Evolutionary conservation across 1,284 basidiomycete species (phyloP).

Genomic region (Apiotrichum gracile): DNA sequence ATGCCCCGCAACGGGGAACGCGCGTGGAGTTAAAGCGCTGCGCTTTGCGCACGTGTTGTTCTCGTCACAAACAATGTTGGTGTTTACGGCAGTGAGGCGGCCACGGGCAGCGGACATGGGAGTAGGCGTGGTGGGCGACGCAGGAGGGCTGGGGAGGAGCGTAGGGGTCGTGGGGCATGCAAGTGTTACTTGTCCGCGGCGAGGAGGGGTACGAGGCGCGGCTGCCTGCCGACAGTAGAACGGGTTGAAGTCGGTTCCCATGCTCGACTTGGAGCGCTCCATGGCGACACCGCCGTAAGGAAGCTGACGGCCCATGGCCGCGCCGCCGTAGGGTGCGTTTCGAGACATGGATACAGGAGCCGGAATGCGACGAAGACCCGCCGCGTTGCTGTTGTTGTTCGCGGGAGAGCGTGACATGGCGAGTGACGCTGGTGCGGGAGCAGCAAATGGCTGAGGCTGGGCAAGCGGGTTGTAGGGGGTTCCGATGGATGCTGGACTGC

Average conservation of each 20-base stretch:
- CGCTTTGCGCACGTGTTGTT: background rate
- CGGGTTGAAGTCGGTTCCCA: slow-evolving; percentile 18
- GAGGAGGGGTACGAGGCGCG: no score
- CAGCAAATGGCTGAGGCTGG: background rate
- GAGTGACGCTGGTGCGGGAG: background rate
- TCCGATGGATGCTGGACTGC: slow-evolving; percentile 1
- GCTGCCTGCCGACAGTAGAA: background rate
- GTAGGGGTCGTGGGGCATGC: background rate
- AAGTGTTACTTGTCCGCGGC: no score
- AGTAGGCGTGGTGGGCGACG: background rate
- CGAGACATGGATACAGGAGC: background rate
- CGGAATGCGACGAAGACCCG: background rate
- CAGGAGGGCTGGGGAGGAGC: background rate
- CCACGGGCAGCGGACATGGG: background rate
- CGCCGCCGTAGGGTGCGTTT: background rate
- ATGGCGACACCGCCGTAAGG: slow-evolving; percentile 8
- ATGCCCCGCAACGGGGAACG: background rate
- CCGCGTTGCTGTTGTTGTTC: background rate
- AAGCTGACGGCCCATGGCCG: background rate
- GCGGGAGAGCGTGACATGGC: background rate
- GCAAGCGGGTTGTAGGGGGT: background rate
- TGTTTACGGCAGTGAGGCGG: no score
- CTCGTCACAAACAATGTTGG: background rate
- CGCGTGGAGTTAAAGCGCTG: background rate
- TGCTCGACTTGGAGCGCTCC: slow-evolving; percentile 4